Conservation (phyloP, 805 yeast species). For the Spathaspora hagerdaliae region DNA sequence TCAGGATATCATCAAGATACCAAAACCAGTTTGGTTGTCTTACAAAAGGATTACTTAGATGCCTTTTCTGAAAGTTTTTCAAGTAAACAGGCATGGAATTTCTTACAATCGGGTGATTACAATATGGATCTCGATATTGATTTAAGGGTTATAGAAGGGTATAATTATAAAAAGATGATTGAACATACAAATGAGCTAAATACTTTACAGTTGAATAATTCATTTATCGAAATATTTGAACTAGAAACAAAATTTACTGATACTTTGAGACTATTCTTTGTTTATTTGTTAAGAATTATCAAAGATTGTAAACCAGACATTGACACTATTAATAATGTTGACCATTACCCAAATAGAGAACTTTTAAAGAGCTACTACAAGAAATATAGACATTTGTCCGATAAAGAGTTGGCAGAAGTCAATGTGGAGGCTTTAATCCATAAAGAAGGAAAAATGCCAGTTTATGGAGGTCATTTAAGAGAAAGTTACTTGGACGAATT, state of each 20-base stretch:
- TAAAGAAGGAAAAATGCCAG: constrained; percentile 20
- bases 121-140: constrained; percentile 7
- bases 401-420: constrained; percentile 2
- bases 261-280: constrained; percentile 16
- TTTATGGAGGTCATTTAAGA: constrained; percentile 32
- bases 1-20: constrained; percentile 13
- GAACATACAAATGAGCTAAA: constrained; percentile 1
- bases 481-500: constrained; percentile 28
- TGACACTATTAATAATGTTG: constrained; percentile 19
- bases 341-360: constrained; percentile 18
- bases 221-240: constrained; percentile 7
- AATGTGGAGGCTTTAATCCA: constrained; percentile 3
- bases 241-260: constrained; percentile 13
- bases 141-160: constrained; percentile 14
- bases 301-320: constrained; percentile 19
- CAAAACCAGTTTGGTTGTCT: constrained; percentile 11
- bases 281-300: constrained; percentile 13
- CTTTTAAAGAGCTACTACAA: constrained; percentile 3
- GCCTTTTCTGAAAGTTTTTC: constrained; percentile 5
- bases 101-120: constrained; percentile 6
- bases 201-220: constrained; percentile 5
- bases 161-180: constrained; percentile 12
- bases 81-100: constrained; percentile 12
- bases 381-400: background rate
- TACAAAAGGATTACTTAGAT: constrained; percentile 9